Percentiles rank a stretch among this genome's conserved stretches.
Evolutionary conservation across 1,284 basidiomycete genomes (phyloP).

Genomic region (Cutaneotrichosporon mucoides): DNA sequence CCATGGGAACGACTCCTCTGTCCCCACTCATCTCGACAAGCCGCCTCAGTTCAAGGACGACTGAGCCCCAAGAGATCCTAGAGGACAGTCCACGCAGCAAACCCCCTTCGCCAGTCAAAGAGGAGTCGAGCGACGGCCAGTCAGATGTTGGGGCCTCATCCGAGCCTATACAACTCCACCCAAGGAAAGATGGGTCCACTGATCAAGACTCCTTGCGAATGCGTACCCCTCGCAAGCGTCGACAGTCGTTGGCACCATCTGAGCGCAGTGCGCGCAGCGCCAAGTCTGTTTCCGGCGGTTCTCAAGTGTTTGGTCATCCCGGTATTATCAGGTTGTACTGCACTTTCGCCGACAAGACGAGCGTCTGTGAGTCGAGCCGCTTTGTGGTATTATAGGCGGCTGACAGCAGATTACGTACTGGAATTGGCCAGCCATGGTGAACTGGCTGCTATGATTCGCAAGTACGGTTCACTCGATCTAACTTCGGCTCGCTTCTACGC

Average conservation of each 20-base stretch:
- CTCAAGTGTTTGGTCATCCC: conserved; percentile 57
- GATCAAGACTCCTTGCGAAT: conserved; percentile 4
- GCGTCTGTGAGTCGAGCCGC: conserved; percentile 65
- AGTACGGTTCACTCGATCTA: conserved; percentile 73
- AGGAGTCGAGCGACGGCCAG: conserved; percentile 21
- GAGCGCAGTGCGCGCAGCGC: conserved; percentile 34
- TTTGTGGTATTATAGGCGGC: conserved; percentile 1
- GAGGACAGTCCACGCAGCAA: conserved; percentile 14
- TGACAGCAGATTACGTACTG: conserved; percentile 72
- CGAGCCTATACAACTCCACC: neutral
- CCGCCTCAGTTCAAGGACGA: neutral
- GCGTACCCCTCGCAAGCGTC: conserved; percentile 26
- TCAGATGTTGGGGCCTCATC: conserved; percentile 1
- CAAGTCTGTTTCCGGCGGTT: conserved; percentile 16
- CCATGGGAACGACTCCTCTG: conserved; percentile 1
- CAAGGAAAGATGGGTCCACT: neutral
- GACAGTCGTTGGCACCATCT: conserved; percentile 33
- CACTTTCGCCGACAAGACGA: conserved; percentile 78
- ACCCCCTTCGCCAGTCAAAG: conserved; percentile 39
- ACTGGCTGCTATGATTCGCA: conserved; percentile 70
- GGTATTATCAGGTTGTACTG: conserved; percentile 75
- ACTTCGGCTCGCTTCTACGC: conserved; percentile 73
- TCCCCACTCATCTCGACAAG: conserved; percentile 7
- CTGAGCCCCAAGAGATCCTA: conserved; percentile 12
- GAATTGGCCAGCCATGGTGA: conserved; percentile 88